phyloP scores from a whole-genome alignment of 2,329 filamentous ascomycete species.

The Curvularia lunata region DNA sequence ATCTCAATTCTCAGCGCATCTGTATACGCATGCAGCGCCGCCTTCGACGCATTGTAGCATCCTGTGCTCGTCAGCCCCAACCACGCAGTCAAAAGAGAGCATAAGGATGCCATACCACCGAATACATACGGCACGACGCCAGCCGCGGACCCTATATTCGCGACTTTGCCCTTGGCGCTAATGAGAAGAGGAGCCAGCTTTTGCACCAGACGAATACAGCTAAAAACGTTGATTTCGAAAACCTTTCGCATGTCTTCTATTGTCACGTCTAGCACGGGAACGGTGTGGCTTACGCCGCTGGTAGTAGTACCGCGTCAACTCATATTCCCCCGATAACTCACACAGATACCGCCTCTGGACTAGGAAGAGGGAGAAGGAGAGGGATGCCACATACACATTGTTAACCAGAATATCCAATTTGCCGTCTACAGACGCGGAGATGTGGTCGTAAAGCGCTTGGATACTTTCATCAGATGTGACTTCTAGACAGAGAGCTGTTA shows the following conservation, averaged over 20 bases:
- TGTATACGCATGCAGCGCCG: not conserved
- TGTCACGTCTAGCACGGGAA: not conserved
- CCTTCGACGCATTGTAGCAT: conserved; percentile 1
- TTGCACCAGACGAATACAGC: not conserved
- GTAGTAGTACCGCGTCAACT: too few species aligned
- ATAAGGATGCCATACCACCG: not conserved
- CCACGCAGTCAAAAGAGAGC: not conserved
- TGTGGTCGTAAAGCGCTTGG: not conserved
- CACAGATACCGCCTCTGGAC: too few species aligned
- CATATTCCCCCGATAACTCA: too few species aligned
- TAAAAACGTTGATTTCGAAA: not conserved
- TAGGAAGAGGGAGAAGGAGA: too few species aligned
- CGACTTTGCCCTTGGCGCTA: not conserved
- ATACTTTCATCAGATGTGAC: not conserved
- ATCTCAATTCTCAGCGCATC: not conserved
- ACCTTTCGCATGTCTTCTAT: not conserved
- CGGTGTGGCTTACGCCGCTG: not conserved
- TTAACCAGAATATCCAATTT: not conserved
- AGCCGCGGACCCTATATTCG: not conserved
- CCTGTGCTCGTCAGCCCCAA: not conserved
- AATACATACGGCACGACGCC: not conserved
- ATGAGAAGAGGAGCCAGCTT: not conserved
- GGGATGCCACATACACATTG: not conserved
- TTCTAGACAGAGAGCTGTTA: not conserved
- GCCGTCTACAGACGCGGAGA: not conserved